Evolutionary conservation across 1,284 basidiomycete genomes (phyloP).

Genomic region (Thecaphora thlaspeos): DNA sequence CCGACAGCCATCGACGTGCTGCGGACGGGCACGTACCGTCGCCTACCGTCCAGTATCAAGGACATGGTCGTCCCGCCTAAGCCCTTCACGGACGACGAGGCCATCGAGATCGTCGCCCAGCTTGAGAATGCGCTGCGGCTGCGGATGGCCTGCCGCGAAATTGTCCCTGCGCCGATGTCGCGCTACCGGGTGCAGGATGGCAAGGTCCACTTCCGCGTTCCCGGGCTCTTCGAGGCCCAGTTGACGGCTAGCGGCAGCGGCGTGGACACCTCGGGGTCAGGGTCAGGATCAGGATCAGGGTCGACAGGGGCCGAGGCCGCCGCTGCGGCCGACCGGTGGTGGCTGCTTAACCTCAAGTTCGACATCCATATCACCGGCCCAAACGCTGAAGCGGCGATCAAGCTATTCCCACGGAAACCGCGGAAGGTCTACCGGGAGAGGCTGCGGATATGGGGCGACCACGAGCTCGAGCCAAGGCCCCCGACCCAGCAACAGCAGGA

Average conservation of each 20-base stretch:
- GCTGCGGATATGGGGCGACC: slow-evolving; percentile 36
- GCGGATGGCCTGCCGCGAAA: slow-evolving; percentile 63
- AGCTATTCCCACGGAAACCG: slow-evolving; percentile 34
- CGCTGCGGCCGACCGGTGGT: slow-evolving; percentile 46
- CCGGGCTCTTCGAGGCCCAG: slow-evolving; percentile 70
- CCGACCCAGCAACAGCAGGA: no score
- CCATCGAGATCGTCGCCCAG: slow-evolving; percentile 67
- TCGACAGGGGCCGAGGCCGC: slow-evolving; percentile 62
- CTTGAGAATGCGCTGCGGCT: slow-evolving; percentile 75
- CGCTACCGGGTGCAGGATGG: slow-evolving; percentile 74
- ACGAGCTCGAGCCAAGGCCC: slow-evolving; percentile 29
- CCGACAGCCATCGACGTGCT: slow-evolving; percentile 82
- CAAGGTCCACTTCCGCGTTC: slow-evolving; percentile 72
- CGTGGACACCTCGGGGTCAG: no score
- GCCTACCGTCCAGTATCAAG: slow-evolving; percentile 74
- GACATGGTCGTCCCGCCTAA: slow-evolving; percentile 65
- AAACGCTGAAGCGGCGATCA: slow-evolving; percentile 15
- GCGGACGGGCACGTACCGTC: slow-evolving; percentile 75
- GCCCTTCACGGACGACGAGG: slow-evolving; percentile 69
- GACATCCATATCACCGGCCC: slow-evolving; percentile 35
- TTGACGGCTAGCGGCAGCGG: slow-evolving; percentile 28
- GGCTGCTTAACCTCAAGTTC: slow-evolving; percentile 48
- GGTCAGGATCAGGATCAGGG: slow-evolving; percentile 64
- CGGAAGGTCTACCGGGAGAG: slow-evolving; percentile 33
- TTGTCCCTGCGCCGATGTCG: slow-evolving; percentile 58